Conservation (phyloP, 2,329 filamentous ascomycete species). For the Sporothrix pseudoabietina region DNA sequence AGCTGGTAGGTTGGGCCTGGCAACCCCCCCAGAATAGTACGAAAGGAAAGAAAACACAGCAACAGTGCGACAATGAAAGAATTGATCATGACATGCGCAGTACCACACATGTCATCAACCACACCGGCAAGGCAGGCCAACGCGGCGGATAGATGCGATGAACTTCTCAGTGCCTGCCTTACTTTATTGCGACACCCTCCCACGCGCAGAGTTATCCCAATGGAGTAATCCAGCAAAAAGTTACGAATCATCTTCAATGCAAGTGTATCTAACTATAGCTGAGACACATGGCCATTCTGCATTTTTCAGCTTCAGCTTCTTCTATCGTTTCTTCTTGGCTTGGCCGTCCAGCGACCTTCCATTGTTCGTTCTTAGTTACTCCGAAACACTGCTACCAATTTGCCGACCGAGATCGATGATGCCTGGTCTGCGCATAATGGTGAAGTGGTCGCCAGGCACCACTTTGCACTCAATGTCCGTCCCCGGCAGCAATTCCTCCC, state of each 20-base stretch:
- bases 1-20: background rate
- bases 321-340: background rate
- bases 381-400: constrained; percentile 17
- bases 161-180: background rate
- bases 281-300: background rate
- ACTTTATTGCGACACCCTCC: background rate
- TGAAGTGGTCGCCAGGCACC: constrained; percentile 24
- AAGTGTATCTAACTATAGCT: constrained; percentile 8
- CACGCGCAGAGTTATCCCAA: constrained; percentile 5
- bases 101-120: background rate
- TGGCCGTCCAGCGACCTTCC: background rate
- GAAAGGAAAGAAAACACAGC: background rate
- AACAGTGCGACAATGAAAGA: background rate
- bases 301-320: background rate
- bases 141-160: background rate
- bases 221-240: constrained; percentile 7
- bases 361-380: background rate
- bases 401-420: constrained; percentile 3
- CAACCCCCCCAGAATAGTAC: background rate
- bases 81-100: background rate
- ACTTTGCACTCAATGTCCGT: constrained; percentile 9
- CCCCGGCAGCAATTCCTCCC: constrained; percentile 11
- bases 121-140: background rate
- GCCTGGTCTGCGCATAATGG: constrained; percentile 20
- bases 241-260: background rate